These are phyloP conservation scores for Ophiocordyceps camponoti-leonardi DNA, from an alignment of 2,329 filamentous ascomycete species.

Conservation along the genomic window DNA sequence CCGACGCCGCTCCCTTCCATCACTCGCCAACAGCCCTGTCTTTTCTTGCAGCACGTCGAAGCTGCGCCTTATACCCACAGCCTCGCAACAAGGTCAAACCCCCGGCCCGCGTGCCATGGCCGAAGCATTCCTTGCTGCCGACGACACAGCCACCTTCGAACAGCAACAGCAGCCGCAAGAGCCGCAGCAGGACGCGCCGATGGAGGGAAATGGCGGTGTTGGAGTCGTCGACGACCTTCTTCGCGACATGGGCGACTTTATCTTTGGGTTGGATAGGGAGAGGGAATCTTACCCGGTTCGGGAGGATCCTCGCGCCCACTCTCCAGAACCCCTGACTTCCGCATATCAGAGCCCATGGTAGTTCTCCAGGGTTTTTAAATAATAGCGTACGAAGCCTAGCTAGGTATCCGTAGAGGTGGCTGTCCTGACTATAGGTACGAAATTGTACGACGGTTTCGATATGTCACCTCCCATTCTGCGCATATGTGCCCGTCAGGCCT, in stretches of 20 bases:
- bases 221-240: constrained; percentile 19
- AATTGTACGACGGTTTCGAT: not conserved
- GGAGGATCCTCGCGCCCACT: constrained; percentile 4
- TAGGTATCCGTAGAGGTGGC: not conserved
- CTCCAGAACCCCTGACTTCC: not conserved
- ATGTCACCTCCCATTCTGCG: not conserved
- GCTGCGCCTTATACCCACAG: constrained; percentile 21
- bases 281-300: constrained; percentile 16
- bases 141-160: constrained; percentile 2
- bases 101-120: constrained; percentile 11
- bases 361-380: not conserved
- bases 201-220: constrained; percentile 13
- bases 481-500: not conserved
- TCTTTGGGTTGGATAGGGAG: constrained; percentile 17
- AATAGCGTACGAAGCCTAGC: not conserved
- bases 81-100: constrained; percentile 17
- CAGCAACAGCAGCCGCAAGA: constrained; percentile 4
- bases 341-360: constrained; percentile 11
- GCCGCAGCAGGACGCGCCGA: constrained; percentile 3
- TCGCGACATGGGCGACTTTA: constrained; percentile 17
- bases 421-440: not conserved
- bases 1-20: constrained; percentile 18
- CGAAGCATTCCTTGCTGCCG: constrained; percentile 8
- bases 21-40: constrained; percentile 21
- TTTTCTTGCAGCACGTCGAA: constrained; percentile 13